These are phyloP conservation scores for Diutina sp. DNA, from an alignment of 1,139 yeast species.

Conservation along the genomic window DNA sequence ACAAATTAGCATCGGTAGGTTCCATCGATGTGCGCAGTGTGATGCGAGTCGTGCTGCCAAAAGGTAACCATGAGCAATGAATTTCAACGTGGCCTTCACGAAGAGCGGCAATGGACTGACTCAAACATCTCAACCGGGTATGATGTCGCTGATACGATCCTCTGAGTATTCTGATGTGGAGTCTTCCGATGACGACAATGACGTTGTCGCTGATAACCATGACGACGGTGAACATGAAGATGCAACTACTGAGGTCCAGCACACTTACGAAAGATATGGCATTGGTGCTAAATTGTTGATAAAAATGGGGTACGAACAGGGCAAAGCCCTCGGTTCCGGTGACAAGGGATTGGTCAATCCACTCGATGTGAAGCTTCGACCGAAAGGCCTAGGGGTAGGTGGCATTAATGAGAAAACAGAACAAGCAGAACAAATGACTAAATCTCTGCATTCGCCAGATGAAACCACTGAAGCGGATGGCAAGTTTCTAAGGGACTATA, in stretches of 20 bases:
- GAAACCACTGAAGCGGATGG: background rate
- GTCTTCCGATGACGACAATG: background rate
- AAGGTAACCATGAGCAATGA: background rate
- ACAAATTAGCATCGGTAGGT: background rate
- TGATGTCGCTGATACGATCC: background rate
- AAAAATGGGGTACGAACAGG: constrained; percentile 80
- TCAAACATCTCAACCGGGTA: background rate
- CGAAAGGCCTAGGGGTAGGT: constrained; percentile 67
- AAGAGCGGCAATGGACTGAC: background rate
- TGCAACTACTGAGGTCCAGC: background rate
- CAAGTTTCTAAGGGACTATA: background rate
- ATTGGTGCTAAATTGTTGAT: constrained; percentile 72
- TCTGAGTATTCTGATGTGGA: background rate
- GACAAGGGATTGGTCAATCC: constrained; percentile 72
- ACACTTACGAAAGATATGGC: constrained; percentile 37
- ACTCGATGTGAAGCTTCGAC: constrained; percentile 55
- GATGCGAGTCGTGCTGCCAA: background rate
- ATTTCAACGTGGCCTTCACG: background rate
- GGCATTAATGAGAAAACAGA: constrained; percentile 26
- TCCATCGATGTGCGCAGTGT: background rate
- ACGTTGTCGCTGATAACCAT: background rate
- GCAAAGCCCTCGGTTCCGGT: constrained; percentile 66
- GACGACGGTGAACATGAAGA: background rate
- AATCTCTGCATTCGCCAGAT: background rate
- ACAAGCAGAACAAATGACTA: background rate